Evolutionary conservation across 805 yeast species (phyloP), one percentile per base, ranked within the genome.

Genomic region (Lipomyces orientalis): DNA sequence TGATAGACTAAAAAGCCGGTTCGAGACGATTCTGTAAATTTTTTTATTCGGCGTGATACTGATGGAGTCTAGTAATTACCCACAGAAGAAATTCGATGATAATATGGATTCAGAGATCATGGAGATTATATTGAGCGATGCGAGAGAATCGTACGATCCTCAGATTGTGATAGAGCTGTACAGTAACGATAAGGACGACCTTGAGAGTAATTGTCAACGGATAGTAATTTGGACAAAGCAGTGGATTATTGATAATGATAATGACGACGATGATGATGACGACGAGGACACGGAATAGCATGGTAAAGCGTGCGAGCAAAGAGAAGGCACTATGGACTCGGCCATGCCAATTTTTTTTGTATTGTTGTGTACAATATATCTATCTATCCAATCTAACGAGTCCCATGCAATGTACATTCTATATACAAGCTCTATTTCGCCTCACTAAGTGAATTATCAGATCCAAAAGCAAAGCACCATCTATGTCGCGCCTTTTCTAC

Each of bases 91-190:
- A 79, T 86, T 95, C 70, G 89, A 88, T 65, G 99, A 95, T 75
- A 95, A 95, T 76, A 80, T 95, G 57, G 99, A 95, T 78, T 96
- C 97, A 67, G 99, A 95, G 79, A 95, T 95, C 71, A 95, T 95
- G 98, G 94, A 93, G 73, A 91, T 94, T 14, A 86, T 95, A 16
- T 79, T 88, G 58, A 90, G 89, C 71, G 99, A 95, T 72, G 99
- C 98, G 0, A 81, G 85, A 66, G 97, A 92, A 43, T 84, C 89
- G 54, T 95, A 92, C 75, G 90, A 84, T 39, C 87, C 88, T 56
- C 91, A 90, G 70, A 87, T 93, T 35, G 94, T 95, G 37, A 90
- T 95, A 54, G 95, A 90, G 74, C 83, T 95, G 69, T 81, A 79
- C 58, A 90, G 97, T 67, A 88, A 94, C 76, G 78, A 82, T 25